Percentiles rank a stretch among this genome's conserved stretches.
phyloP scores from a whole-genome alignment of 768 basidiomycete genomes.

The Kwoniella mangroviensis region DNA sequence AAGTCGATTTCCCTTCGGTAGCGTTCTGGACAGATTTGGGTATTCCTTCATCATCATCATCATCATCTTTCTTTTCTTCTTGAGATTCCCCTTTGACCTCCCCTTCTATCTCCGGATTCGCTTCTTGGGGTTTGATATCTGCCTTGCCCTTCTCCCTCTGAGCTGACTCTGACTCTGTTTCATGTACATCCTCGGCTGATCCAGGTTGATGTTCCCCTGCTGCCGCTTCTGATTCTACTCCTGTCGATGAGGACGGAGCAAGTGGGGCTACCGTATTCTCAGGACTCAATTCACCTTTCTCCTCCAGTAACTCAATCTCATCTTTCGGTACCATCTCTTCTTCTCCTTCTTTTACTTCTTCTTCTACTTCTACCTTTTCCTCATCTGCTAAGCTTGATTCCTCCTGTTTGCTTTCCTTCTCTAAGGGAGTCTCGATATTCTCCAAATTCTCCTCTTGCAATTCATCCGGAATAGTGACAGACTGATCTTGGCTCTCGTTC shows the following conservation, averaged over 20 bases:
- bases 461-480: background rate
- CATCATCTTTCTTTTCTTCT: too few species aligned
- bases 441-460: conserved; percentile 19
- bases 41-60: too few species aligned
- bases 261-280: conserved; percentile 28
- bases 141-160: too few species aligned
- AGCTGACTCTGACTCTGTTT: background rate
- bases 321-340: conserved; percentile 42
- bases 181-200: too few species aligned
- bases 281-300: conserved; percentile 35
- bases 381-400: background rate
- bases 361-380: background rate
- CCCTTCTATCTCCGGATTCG: too few species aligned
- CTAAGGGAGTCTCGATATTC: background rate
- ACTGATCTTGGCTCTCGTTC: background rate
- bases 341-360: conserved; percentile 3
- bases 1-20: too few species aligned
- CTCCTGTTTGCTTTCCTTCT: background rate
- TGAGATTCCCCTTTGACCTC: too few species aligned
- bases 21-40: too few species aligned
- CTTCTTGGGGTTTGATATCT: too few species aligned
- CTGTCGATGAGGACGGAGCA: background rate
- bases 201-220: background rate
- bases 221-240: background rate
- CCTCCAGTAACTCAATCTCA: conserved; percentile 51